These are phyloP conservation scores for Ustilago shanxiensis DNA, from an alignment of 1,284 basidiomycete species.

Conservation along the genomic window DNA sequence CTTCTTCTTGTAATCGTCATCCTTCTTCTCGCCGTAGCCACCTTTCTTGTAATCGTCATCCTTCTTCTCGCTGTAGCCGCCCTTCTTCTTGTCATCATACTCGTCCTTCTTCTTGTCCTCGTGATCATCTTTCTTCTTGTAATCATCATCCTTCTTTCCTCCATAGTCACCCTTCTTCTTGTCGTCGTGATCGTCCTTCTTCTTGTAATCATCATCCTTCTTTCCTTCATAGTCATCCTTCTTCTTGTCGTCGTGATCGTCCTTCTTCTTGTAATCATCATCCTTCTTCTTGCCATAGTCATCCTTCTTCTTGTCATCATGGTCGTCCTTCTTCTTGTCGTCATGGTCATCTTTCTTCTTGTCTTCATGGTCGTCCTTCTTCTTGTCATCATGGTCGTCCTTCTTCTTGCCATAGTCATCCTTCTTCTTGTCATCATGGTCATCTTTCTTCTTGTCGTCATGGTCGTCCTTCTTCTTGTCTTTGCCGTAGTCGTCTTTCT, in stretches of 20 bases:
- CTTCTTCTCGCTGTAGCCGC: not conserved
- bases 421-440: too few relatives aligned
- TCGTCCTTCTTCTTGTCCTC: slow-evolving; percentile 2
- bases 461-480: slow-evolving; percentile 15
- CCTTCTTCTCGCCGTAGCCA: not conserved
- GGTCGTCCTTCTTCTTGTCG: not conserved
- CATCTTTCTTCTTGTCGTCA: not conserved
- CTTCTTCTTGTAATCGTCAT: not conserved
- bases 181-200: too few relatives aligned
- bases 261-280: slow-evolving; percentile 10
- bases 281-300: not conserved
- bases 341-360: not conserved
- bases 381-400: too few relatives aligned
- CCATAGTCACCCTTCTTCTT: too few relatives aligned
- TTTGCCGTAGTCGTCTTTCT: not conserved
- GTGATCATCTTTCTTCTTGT: not conserved
- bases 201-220: too few relatives aligned
- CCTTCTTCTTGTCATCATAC: too few relatives aligned
- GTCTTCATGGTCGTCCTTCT: not conserved
- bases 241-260: slow-evolving; percentile 1
- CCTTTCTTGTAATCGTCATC: not conserved
- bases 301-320: slow-evolving; percentile 5
- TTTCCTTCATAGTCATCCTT: not conserved
- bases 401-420: too few relatives aligned
- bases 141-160: too few relatives aligned